These are phyloP conservation scores for Xylaria sp. DNA, from an alignment of 495 filamentous ascomycete species.

Conservation along the genomic window DNA sequence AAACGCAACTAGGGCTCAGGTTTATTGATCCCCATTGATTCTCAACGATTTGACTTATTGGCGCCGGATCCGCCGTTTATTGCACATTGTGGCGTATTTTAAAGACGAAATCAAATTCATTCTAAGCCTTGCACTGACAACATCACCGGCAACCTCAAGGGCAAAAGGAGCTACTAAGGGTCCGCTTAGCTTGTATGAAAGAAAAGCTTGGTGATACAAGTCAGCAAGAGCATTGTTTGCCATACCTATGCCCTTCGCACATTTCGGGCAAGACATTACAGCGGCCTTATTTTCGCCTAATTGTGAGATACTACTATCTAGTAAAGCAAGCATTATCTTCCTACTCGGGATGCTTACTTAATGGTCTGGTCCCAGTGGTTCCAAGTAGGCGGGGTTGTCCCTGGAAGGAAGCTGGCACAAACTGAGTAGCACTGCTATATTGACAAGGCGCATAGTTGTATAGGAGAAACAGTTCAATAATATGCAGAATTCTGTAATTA, in stretches of 20 bases:
- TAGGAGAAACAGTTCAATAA: background rate
- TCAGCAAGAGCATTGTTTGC: background rate
- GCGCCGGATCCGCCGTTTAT: background rate
- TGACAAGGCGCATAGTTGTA: background rate
- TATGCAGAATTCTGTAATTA: background rate
- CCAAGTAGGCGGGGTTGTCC: too few species aligned
- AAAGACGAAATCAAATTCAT: background rate
- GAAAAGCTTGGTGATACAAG: background rate
- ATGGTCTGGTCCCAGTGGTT: background rate
- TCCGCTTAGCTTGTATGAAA: background rate
- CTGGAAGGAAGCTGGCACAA: slow-evolving; percentile 8
- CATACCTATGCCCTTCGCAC: background rate
- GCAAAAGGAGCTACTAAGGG: background rate
- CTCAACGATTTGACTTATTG: background rate
- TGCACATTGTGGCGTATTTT: background rate
- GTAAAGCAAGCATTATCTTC: background rate
- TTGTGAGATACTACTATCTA: background rate
- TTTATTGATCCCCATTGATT: background rate
- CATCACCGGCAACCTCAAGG: background rate
- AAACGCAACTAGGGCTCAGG: too few species aligned
- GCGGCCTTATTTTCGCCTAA: background rate
- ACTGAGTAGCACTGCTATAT: background rate
- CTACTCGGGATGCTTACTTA: background rate
- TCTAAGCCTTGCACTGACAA: background rate
- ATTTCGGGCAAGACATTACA: background rate